These are phyloP conservation scores for Leccinellum albellum DNA, from an alignment of 768 basidiomycete species.

Conservation along the genomic window DNA sequence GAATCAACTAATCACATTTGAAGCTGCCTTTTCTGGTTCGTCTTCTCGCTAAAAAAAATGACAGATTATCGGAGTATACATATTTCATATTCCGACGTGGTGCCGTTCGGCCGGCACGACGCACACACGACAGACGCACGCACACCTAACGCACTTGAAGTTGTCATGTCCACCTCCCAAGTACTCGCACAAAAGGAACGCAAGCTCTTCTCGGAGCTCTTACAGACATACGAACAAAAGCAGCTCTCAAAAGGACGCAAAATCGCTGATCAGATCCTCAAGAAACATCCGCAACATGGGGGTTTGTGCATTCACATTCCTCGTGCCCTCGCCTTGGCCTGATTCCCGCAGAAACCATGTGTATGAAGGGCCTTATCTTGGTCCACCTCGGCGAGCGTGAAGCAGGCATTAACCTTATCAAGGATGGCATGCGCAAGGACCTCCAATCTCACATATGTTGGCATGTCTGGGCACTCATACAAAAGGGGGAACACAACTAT, in stretches of 20 bases:
- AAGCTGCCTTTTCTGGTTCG: too few species aligned
- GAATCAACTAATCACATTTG: too few species aligned
- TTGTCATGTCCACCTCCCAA: conserved; percentile 19
- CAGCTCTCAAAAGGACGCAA: conserved; percentile 89
- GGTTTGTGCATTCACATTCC: conserved; percentile 48
- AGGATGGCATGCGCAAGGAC: conserved; percentile 79
- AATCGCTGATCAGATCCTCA: conserved; percentile 88
- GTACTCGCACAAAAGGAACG: conserved; percentile 77
- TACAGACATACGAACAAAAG: conserved; percentile 84
- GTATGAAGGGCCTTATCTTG: conserved; percentile 91
- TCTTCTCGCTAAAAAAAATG: too few species aligned
- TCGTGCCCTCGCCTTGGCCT: background rate
- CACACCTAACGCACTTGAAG: background rate
- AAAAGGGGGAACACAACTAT: conserved; percentile 92
- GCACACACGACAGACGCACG: background rate
- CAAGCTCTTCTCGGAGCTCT: conserved; percentile 78
- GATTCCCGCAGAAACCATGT: conserved; percentile 71
- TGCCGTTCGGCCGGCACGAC: background rate
- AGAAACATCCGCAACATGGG: conserved; percentile 94
- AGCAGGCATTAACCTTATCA: conserved; percentile 78
- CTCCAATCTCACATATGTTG: conserved; percentile 91
- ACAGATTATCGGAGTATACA: background rate
- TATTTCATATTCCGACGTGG: background rate
- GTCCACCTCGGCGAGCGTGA: conserved; percentile 77
- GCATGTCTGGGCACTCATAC: conserved; percentile 96